phyloP scores from a whole-genome alignment of 1,284 basidiomycete genomes.

The Leccinum pachyderme region DNA sequence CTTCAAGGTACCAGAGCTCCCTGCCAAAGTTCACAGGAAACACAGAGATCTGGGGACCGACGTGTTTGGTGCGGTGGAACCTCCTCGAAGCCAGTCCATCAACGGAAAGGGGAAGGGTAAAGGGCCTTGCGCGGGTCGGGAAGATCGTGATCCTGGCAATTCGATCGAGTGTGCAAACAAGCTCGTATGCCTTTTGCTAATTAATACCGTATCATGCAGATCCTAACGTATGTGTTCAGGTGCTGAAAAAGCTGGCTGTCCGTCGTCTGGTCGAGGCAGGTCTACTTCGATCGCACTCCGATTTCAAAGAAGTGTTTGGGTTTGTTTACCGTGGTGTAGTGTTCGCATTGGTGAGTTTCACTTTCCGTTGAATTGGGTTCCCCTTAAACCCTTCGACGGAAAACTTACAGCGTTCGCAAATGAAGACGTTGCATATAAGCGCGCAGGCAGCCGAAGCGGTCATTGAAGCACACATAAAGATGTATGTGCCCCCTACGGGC shows the following conservation, averaged over 20 bases:
- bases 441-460: constrained; percentile 36
- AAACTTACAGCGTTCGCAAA: constrained; percentile 39
- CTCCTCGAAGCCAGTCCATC: constrained; percentile 14
- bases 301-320: constrained; percentile 59
- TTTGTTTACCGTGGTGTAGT: constrained; percentile 52
- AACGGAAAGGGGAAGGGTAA: constrained; percentile 31
- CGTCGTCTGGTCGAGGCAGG: constrained; percentile 40
- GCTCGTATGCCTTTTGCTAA: constrained; percentile 29
- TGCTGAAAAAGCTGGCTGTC: constrained; percentile 44
- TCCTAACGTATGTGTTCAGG: constrained; percentile 28
- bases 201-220: background rate
- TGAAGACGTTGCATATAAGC: constrained; percentile 32
- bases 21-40: constrained; percentile 30
- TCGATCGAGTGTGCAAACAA: constrained; percentile 44
- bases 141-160: constrained; percentile 11
- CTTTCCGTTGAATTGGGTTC: background rate
- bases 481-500: constrained; percentile 38
- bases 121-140: constrained; percentile 1
- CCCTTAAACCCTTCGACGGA: background rate
- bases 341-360: constrained; percentile 51
- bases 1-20: constrained; percentile 54
- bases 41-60: constrained; percentile 39
- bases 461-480: constrained; percentile 43
- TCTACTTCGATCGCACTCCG: constrained; percentile 54
- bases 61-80: constrained; percentile 45